phyloP scores from a whole-genome alignment of 352 stramenopile genomes.

The Globisporangium alternatum region DNA sequence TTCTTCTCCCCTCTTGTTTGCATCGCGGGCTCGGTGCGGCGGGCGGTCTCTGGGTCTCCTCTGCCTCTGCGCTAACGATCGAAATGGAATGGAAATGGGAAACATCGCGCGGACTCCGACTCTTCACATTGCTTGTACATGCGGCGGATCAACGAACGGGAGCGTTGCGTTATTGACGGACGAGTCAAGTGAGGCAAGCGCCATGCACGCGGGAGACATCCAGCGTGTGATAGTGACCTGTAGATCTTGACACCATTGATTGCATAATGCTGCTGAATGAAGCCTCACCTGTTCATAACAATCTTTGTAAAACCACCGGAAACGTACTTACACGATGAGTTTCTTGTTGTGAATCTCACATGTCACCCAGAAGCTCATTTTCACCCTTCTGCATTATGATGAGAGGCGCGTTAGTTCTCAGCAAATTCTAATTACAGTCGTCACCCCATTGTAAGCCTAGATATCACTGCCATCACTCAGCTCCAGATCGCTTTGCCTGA shows the following conservation, averaged over 20 bases:
- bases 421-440: no score
- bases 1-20: slow-evolving; percentile 11
- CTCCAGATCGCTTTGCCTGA: background rate
- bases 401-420: no score
- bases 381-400: no score
- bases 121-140: slow-evolving; percentile 2
- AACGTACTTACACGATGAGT: no score
- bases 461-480: background rate
- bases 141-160: background rate
- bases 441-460: no score
- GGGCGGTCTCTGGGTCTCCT: background rate
- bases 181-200: background rate
- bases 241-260: slow-evolving; percentile 6
- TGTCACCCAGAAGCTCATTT: no score
- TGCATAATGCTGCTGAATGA: slow-evolving; percentile 6
- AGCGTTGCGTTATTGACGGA: background rate
- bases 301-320: background rate
- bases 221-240: background rate
- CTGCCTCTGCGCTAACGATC: slow-evolving; percentile 2
- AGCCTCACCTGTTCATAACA: slow-evolving; percentile 7
- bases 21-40: background rate
- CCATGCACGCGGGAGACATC: background rate
- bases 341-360: no score
- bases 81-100: slow-evolving; percentile 1
- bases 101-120: background rate